Base-by-base conservation (phyloP, 805 yeast genomes). In the Yarrowia sp. region DNA sequence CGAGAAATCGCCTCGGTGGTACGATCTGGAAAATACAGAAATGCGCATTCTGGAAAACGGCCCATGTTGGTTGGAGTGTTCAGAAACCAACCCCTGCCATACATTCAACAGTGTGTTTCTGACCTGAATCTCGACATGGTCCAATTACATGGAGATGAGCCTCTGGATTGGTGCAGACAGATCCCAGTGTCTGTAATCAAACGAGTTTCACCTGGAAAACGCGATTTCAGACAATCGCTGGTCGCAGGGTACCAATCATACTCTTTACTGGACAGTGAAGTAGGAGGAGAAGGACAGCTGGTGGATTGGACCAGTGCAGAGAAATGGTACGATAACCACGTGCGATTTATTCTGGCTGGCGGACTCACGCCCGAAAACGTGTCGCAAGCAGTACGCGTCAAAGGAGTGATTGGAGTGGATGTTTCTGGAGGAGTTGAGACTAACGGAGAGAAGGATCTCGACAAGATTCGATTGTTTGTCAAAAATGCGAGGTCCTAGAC, bases 371-470 rank as follows among this genome's bases (percentile, higher is more conserved):
- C 95, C 0, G 85, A 81, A 0, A 95, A 92, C 70, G 90, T 95
- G 6, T 65, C 66, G 0, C 73, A 74, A 1, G 96, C 96, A 0
- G 67, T 76, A 14, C 47, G 62, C 8, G 74, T 83, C 11, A 69
- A 72, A 0, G 93, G 95, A 28, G 85, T 89, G n/a, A 72, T 86
- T 41, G 98, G 98, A 4, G 93, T 89, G 31, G 99, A 93, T 76
- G 98, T 95, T 7, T 88, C 96, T 71, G 92, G 97, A 9, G 99
- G 99, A 1, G 96, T 92, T 1, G 99, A 95, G 73, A 84, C 87
- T 0, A 72, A 84, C 47, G 96, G 96, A 1, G 74, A 69, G 0
- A 95, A 93, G 75, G 96, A 92, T 74, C 70, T 78, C 55, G 73
- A 65, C 0, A 93, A 92, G 76, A 84, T 93, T 18, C 70, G 71